phyloP scores from a whole-genome alignment of 163 green algal genomes.

The Volvox carteri region DNA sequence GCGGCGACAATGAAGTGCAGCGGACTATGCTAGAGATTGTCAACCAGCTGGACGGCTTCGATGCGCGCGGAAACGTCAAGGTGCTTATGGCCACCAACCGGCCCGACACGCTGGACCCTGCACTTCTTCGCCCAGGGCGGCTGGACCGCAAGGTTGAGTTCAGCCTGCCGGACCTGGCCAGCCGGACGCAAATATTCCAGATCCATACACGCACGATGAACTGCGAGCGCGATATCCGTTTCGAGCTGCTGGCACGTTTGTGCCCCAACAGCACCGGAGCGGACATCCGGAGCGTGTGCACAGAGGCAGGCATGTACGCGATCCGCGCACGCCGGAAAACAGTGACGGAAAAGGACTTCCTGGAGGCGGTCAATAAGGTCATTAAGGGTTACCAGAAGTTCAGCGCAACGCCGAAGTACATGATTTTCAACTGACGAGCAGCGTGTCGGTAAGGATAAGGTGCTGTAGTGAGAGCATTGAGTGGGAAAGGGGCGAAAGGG shows the following conservation, averaged over 20 bases:
- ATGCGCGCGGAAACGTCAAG: constrained; percentile 99
- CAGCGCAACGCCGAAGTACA: constrained; percentile 97
- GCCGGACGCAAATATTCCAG: constrained; percentile 98
- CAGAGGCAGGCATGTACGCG: constrained; percentile 97
- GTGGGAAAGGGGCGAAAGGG: too few species aligned
- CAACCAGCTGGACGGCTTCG: constrained; percentile 99
- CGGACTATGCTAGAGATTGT: constrained; percentile 99
- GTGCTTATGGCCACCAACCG: constrained; percentile 81
- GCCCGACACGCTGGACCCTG: constrained; percentile 98
- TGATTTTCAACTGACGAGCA: constrained; percentile 96
- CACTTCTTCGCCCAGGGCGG: constrained; percentile 95
- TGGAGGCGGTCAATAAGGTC: constrained; percentile 99
- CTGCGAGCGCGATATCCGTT: constrained; percentile 95
- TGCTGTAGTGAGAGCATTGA: too few species aligned
- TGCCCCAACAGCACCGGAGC: constrained; percentile 98
- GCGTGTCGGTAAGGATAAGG: too few species aligned
- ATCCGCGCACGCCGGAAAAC: constrained; percentile 97
- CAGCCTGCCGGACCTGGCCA: constrained; percentile 97
- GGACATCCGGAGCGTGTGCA: constrained; percentile 97
- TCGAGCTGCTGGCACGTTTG: constrained; percentile 95
- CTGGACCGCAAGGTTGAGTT: constrained; percentile 99
- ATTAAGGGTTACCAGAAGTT: constrained; percentile 78
- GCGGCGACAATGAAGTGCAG: constrained; percentile 99
- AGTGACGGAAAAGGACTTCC: constrained; percentile 99
- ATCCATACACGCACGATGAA: constrained; percentile 99